Base-by-base conservation (phyloP, 495 filamentous ascomycete genomes). In the Xylaria scruposa region DNA sequence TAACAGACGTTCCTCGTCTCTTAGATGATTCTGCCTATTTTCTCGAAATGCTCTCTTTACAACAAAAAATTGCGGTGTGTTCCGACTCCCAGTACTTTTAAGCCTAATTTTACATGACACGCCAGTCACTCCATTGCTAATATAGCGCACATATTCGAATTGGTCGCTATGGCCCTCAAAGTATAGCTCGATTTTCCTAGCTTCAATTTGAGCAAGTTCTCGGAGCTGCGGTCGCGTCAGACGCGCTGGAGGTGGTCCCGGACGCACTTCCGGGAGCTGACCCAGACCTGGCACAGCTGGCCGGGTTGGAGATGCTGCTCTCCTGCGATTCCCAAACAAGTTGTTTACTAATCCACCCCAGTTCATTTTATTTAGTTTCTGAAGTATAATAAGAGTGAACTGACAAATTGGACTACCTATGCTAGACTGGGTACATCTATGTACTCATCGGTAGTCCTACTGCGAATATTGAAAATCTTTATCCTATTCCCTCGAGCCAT, bases 51-150 rank as follows among this genome's bases (percentile, higher is more conserved):
- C 9, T n/a, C 58, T 60, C 58, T 60, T 60, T 8, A 60, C 31
- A 21, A 60, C 58, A 38, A 60, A 60, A 21, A 0, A 60, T 33
- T 36, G 6, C 31, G 58, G 19, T 10, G 13, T 31, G 12, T 31
- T n/a, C 31, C 58, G 2, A 26, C 9, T 31, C 3, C 33, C 33
- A 38, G 0, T 12, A 10, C 4, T n/a, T 21, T 60, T 60, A 19
- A 60, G 17, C 17, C 58, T 60, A 17, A 60, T 21, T 19, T 60
- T 60, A 38, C 58, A 60, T 17, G 58, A 60, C 58, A 60, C 58
- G n/a, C 58, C 58, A 60, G 58, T 38, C 21, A 38, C 7, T 8
- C 58, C 58, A 38, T 38, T 60, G 58, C 8, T 38, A 13, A 60
- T 17, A 13, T 60, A 60, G 2, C 56, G 56, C n/a, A 9, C 56